A percentile compares a stretch with the other conserved stretches of the same genome.
Evolutionary conservation across 2,329 filamentous ascomycete species (phyloP).

Genomic region (Cercospora beticola): DNA sequence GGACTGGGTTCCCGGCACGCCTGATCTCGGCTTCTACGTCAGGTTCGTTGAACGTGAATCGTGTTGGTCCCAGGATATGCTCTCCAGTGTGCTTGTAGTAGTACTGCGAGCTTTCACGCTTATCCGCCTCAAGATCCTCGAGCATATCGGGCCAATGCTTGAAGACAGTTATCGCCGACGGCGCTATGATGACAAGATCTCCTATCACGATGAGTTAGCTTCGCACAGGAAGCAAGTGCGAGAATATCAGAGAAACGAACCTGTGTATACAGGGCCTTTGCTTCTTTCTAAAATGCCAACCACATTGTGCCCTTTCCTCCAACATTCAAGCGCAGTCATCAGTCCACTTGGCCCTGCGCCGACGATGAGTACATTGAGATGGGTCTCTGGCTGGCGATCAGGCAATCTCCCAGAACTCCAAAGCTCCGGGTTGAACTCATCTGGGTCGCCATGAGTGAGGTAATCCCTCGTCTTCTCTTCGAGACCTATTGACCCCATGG

Average conservation of each 20-base stretch:
- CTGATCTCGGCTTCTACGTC: slow-evolving; percentile 20
- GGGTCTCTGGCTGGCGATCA: background rate
- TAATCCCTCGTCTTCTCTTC: background rate
- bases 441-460: background rate
- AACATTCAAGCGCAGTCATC: slow-evolving; percentile 22
- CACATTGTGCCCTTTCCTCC: slow-evolving; percentile 23
- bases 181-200: background rate
- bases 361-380: slow-evolving; percentile 22
- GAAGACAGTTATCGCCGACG: slow-evolving; percentile 51
- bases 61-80: slow-evolving; percentile 22
- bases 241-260: background rate
- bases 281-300: background rate
- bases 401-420: background rate
- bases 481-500: background rate
- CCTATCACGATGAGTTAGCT: background rate
- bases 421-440: background rate
- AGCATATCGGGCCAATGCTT: slow-evolving; percentile 56
- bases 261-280: background rate
- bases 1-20: slow-evolving; percentile 17
- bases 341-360: slow-evolving; percentile 22
- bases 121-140: slow-evolving; percentile 12
- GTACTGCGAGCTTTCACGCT: slow-evolving; percentile 27
- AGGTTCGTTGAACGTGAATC: background rate
- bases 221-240: background rate
- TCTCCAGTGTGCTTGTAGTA: slow-evolving; percentile 26